phyloP scores from a whole-genome alignment of 371 early-diverging fungal species.

The Mortierella sp. region DNA sequence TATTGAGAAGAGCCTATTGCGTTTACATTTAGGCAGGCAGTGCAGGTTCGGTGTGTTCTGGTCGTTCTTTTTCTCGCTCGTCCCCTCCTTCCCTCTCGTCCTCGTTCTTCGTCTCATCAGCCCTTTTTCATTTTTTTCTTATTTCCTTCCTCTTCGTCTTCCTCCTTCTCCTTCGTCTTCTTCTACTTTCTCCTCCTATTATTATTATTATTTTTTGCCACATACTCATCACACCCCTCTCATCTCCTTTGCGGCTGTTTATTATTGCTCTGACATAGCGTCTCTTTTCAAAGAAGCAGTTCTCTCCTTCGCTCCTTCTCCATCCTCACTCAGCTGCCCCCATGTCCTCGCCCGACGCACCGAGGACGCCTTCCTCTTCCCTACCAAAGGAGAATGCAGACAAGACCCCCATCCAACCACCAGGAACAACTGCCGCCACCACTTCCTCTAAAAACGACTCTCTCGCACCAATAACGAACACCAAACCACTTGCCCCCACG shows the following conservation, averaged over 20 bases:
- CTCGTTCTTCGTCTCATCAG: not conserved
- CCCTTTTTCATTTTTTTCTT: not conserved
- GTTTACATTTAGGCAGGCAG: not conserved
- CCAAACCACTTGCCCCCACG: constrained; percentile 1
- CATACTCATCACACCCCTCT: not conserved
- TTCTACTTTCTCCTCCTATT: not conserved
- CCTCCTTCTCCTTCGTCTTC: not conserved
- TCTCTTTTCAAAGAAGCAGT: not conserved
- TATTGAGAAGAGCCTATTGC: not conserved
- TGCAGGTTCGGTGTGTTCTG: not conserved
- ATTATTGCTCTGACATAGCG: not conserved
- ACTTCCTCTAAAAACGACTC: not conserved
- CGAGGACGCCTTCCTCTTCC: constrained; percentile 18
- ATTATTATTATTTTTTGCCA: no score
- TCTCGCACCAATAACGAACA: not conserved
- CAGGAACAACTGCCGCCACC: constrained; percentile 7
- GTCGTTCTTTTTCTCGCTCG: not conserved
- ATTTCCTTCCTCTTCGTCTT: not conserved
- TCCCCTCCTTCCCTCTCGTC: not conserved
- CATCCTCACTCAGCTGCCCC: not conserved
- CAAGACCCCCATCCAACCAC: constrained; percentile 3
- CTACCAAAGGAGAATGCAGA: constrained; percentile 18
- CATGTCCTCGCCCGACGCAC: constrained; percentile 40
- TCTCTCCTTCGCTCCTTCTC: not conserved
- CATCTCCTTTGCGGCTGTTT: not conserved